Evolutionary conservation across 257 asterid species (phyloP).

Genomic region (Pogostemon cablin): DNA sequence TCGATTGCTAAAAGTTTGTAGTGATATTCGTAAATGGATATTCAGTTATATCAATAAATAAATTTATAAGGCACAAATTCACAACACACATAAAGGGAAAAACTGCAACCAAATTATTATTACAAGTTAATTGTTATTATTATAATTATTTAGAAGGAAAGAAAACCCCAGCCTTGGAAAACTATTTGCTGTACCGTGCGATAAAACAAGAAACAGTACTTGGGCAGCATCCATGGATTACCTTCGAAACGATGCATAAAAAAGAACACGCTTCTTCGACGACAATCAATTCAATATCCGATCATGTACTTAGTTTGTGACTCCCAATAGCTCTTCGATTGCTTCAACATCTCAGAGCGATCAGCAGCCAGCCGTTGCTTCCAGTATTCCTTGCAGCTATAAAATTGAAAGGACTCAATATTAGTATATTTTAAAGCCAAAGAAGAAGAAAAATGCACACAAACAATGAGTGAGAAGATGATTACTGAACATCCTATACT

Average conservation of each 20-base stretch:
- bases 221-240: background rate
- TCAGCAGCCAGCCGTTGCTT: conserved; percentile 60
- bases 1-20: too few species aligned
- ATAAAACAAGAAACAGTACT: conserved; percentile 9
- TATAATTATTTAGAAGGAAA: too few species aligned
- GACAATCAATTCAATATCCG: conserved; percentile 48
- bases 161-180: too few species aligned
- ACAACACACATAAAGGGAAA: too few species aligned
- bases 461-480: background rate
- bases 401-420: conserved; percentile 6
- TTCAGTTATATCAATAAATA: too few species aligned
- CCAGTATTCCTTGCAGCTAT: conserved; percentile 75
- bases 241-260: background rate
- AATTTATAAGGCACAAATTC: too few species aligned
- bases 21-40: too few species aligned
- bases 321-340: conserved; percentile 72
- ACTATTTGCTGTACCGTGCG: background rate
- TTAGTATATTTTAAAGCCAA: background rate
- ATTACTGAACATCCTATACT: conserved; percentile 22
- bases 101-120: too few species aligned
- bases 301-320: conserved; percentile 63
- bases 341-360: conserved; percentile 72
- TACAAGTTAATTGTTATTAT: too few species aligned
- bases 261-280: background rate
- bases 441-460: background rate